Base-by-base conservation (phyloP, 1,139 yeast genomes). In the Pichia sp. region DNA sequence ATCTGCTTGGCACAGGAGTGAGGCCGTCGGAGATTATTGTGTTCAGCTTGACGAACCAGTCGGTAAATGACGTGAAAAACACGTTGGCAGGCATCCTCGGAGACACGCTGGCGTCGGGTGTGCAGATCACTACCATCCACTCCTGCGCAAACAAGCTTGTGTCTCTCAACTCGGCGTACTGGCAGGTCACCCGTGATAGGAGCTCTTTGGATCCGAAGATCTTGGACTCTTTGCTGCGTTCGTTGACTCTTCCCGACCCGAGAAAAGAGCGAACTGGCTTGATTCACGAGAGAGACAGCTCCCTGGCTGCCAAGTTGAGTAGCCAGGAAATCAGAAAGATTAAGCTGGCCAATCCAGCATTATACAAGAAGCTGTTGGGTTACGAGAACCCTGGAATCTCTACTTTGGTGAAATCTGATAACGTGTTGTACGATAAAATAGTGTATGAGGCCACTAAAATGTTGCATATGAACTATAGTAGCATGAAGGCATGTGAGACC, bases 21-120 rank as follows among this genome's bases (percentile, higher is more conserved):
- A 58, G 65, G 1, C 89, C 92, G 0, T 68, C 72, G 8, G 81
- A 82, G 51, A 78, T 87, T 2, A 66, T 86, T 42, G 83, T 85
- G 3, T 70, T 87, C 8, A 82, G 90, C 4, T 76, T 87, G 78
- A 85, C 95, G 0, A 87, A 85, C 61, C 72, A 86, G 53, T 82
- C 93, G 0, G 90, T 85, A 0, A 75, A 75, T 43, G 79, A 84
- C 29, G 68, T 87, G 15, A 69, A 71, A 42, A 57, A 60, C 0
- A 74, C 78, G 5, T 64, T 87, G 29, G 45, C 56, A 0, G 59
- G 58, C 0, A 56, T 73, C 0, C 60, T 80, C 31, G 80, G 79
- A 1, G 61, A 60, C 8, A 72, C 69, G 0, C 43, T 68, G 5
- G 72, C 77, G 0, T 55, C 61, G 0, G 61, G 66, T 19, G 68